Percentiles rank a stretch among this genome's conserved stretches.
Evolutionary conservation across 352 stramenopile genomes (phyloP).

Genomic region (Sclerospora graminicola): DNA sequence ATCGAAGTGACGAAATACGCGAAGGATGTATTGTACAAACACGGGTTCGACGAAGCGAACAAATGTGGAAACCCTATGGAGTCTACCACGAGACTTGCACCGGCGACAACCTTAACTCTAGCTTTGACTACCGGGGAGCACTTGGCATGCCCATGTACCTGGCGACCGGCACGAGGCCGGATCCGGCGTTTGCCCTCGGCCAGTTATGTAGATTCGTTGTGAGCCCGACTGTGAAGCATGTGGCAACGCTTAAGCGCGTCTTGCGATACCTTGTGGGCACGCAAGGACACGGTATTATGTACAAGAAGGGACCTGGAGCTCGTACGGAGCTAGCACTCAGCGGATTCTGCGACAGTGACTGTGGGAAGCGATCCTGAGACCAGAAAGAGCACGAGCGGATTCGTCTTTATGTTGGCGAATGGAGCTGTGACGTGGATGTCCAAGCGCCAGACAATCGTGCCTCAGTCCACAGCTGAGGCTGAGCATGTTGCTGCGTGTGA

Average conservation of each 20-base stretch:
- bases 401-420: slow-evolving; percentile 1
- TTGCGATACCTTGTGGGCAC: neutral
- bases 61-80: slow-evolving; percentile 7
- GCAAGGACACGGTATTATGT: neutral
- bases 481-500: slow-evolving; percentile 16
- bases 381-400: slow-evolving; percentile 5
- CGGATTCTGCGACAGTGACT: slow-evolving; percentile 6
- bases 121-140: slow-evolving; percentile 6
- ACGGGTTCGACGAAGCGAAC: slow-evolving; percentile 4
- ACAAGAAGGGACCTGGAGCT: neutral
- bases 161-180: slow-evolving; percentile 12
- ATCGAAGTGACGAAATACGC: slow-evolving; percentile 5
- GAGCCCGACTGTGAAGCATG: slow-evolving; percentile 5
- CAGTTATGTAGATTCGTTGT: slow-evolving; percentile 19
- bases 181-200: slow-evolving; percentile 13
- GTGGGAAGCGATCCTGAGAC: slow-evolving; percentile 5
- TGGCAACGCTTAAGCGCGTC: neutral
- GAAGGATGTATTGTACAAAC: slow-evolving; percentile 1
- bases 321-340: neutral
- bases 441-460: slow-evolving; percentile 9
- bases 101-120: neutral
- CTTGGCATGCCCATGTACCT: slow-evolving; percentile 22
- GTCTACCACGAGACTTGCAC: slow-evolving; percentile 2
- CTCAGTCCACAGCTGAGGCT: slow-evolving; percentile 8
- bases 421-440: slow-evolving; percentile 5